A percentile compares a stretch with the other conserved stretches of the same genome.
Evolutionary conservation across 345 rosid genomes (phyloP).

Genomic region (Linum usitatissimum): DNA sequence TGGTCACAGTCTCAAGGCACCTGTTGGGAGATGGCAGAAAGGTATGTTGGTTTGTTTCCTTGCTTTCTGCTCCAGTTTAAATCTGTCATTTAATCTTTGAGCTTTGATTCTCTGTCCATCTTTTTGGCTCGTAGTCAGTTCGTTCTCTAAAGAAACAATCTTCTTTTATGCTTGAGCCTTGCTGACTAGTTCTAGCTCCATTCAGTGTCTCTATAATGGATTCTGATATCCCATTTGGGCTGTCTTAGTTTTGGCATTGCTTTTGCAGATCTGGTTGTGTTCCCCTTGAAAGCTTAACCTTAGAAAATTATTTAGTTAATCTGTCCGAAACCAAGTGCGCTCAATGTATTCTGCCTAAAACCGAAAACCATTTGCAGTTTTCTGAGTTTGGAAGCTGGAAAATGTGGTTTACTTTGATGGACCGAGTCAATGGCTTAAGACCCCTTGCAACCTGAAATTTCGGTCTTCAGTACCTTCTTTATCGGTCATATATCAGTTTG

Average conservation of each 20-base stretch:
- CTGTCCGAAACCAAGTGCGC: background rate
- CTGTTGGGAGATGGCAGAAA: constrained; percentile 98
- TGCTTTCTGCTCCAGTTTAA: background rate
- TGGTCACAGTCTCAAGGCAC: constrained; percentile 90
- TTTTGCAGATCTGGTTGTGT: background rate
- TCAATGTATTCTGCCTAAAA: too few relatives aligned
- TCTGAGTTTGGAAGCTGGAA: background rate
- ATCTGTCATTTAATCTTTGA: too few relatives aligned
- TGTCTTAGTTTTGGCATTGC: too few relatives aligned
- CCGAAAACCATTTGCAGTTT: too few relatives aligned
- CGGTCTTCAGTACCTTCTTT: background rate
- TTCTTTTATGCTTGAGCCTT: background rate
- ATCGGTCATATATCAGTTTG: background rate
- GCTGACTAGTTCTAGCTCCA: constrained; percentile 2
- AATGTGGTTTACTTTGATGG: background rate
- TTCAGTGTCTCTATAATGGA: background rate
- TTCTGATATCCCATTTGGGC: too few relatives aligned
- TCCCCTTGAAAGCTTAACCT: background rate
- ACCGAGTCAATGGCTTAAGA: too few relatives aligned
- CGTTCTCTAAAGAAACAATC: background rate
- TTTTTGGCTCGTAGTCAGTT: too few relatives aligned
- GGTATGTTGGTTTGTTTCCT: constrained; percentile 28
- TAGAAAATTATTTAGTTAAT: too few relatives aligned
- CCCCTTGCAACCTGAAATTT: too few relatives aligned
- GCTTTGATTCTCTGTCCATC: too few relatives aligned